Conservation (phyloP, 2,329 filamentous ascomycete species). For the Fonsecaea monophora region DNA sequence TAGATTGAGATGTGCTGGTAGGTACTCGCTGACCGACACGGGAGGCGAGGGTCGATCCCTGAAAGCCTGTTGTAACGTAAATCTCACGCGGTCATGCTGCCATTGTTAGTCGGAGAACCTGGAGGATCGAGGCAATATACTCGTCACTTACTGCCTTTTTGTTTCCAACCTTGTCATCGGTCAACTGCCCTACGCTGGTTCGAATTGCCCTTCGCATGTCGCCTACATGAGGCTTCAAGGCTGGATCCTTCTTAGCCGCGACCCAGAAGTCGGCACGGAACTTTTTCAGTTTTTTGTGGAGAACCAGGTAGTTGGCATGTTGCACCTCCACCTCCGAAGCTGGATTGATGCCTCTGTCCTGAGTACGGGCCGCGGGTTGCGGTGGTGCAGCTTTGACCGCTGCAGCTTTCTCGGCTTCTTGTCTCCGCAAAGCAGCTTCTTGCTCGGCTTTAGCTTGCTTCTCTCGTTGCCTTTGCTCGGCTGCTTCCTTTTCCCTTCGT, state of each 20-base stretch:
- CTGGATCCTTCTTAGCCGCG: constrained; percentile 62
- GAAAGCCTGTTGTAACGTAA: constrained; percentile 62
- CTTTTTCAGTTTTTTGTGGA: constrained; percentile 73
- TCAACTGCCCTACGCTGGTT: constrained; percentile 76
- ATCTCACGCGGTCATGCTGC: constrained; percentile 58
- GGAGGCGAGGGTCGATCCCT: constrained; percentile 59
- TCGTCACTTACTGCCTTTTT: constrained; percentile 58
- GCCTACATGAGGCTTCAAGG: constrained; percentile 70
- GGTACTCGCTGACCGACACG: constrained; percentile 63
- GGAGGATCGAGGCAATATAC: constrained; percentile 5
- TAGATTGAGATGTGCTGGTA: constrained; percentile 49
- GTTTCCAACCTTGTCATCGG: constrained; percentile 69
- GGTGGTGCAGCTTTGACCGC: constrained; percentile 21
- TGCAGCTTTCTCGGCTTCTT: constrained; percentile 27
- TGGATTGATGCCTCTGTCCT: not conserved
- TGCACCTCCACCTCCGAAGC: constrained; percentile 48
- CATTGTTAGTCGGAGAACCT: constrained; percentile 5
- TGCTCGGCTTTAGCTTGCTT: constrained; percentile 43
- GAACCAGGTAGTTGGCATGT: constrained; percentile 58
- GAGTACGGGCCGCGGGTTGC: not conserved
- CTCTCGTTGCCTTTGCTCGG: constrained; percentile 43
- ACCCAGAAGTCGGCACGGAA: constrained; percentile 61
- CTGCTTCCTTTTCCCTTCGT: constrained; percentile 45
- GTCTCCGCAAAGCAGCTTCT: constrained; percentile 22
- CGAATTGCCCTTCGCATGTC: constrained; percentile 74